Base-by-base conservation (phyloP, 257 asterid genomes). In the Jacaranda copaia region DNA sequence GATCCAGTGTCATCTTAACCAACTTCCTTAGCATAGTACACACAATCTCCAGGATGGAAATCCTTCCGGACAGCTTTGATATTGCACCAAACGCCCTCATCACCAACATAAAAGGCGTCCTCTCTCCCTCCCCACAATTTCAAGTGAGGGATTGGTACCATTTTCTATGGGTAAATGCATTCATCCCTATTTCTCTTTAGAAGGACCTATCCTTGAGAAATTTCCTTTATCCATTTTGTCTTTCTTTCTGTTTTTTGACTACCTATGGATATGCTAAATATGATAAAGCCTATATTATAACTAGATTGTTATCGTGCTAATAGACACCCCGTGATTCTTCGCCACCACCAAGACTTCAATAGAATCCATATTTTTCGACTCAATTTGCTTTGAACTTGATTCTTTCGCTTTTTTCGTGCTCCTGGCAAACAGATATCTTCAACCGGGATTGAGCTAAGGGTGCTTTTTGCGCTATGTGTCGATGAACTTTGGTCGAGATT, bases 1-100 rank as follows among this genome's bases (percentile, higher is more conserved):
- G 91, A 40, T 85, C 88, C 0, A 89, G 92, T 0, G 91, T 81
- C 10, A 77, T 81, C 60, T 87, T 82, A 38, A 87, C 84, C 70
- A 89, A 92, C 18, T 91, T 86, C 87, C 91, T 86, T 76, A 89
- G 74, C 88, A 86, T 77, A 72, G 86, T 89, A 61, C 91, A 86
- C 51, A 86, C 86, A 70, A 88, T 88, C 61, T 83, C 91, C 43
- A 90, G 88, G 4, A 81, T 86, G 0, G 76, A 88, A 69, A 88
- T 84, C 82, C 91, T 67, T 13, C 91, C 88, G 0, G 91, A 81
- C 82, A 83, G 92, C 77, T 69, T 73, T 0, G 82, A 78, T 59
- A 88, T 80, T 4, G 86, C 95, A 57, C 84, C 92, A 46, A 89
- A 75, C 4, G 84, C 88, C 82, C 86, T 88, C 1, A 71, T 92